These are phyloP conservation scores for Primulina eburnea DNA, from an alignment of 257 asterid genomes.

Conservation along the genomic window DNA sequence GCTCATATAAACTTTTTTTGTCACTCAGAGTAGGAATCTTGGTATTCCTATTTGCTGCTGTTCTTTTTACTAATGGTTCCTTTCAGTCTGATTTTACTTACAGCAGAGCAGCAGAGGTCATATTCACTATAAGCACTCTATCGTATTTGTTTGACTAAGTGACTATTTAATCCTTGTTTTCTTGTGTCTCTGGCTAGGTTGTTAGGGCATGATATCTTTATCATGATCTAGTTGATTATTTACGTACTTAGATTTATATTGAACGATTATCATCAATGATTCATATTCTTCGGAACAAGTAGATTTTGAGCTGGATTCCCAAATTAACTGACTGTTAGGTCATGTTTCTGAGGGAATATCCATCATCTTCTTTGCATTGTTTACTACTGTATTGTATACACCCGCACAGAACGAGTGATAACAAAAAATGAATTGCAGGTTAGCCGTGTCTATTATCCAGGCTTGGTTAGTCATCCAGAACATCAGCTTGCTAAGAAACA, in stretches of 20 bases:
- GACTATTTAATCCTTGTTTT: not conserved
- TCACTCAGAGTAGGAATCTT: not conserved
- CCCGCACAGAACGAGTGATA: not conserved
- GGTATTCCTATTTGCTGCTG: not conserved
- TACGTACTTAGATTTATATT: not conserved
- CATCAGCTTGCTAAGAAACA: constrained; percentile 76
- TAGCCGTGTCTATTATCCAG: constrained; percentile 82
- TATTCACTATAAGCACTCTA: not conserved
- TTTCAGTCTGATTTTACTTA: not conserved
- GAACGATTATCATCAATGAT: not conserved
- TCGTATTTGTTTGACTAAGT: not conserved
- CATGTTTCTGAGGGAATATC: not conserved
- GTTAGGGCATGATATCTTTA: not conserved
- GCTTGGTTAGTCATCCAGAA: constrained; percentile 89
- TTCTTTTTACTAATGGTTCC: not conserved
- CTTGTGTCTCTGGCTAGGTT: not conserved
- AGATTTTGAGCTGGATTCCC: not conserved
- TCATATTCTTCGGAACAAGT: not conserved
- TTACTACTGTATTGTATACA: not conserved
- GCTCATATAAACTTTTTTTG: constrained; percentile 5
- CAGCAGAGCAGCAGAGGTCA: not conserved
- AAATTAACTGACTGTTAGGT: not conserved
- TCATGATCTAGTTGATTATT: constrained; percentile 1
- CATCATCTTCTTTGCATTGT: not conserved
- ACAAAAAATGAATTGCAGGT: constrained; percentile 46